phyloP scores from a whole-genome alignment of 805 yeast genomes.

The Spathaspora hagerdaliae region DNA sequence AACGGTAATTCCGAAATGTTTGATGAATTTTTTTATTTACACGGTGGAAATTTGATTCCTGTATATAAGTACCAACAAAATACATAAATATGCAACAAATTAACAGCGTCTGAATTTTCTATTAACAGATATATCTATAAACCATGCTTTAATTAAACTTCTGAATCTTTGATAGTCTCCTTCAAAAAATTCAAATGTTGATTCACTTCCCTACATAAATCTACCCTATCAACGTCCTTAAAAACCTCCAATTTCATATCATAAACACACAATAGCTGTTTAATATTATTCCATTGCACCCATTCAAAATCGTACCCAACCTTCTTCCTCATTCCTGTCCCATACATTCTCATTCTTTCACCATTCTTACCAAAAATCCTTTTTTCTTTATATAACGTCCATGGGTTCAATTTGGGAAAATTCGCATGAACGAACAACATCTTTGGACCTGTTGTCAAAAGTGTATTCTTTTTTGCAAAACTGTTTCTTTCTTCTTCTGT shows the following conservation, averaged over 20 bases:
- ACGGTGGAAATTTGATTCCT: not conserved
- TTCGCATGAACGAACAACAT: constrained; percentile 61
- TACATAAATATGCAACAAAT: too few species aligned
- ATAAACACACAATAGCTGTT: constrained; percentile 49
- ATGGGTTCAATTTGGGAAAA: constrained; percentile 64
- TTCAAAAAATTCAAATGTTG: constrained; percentile 43
- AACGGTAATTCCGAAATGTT: too few species aligned
- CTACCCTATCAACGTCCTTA: constrained; percentile 34
- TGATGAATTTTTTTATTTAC: not conserved
- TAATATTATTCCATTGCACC: constrained; percentile 58
- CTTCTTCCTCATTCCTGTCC: constrained; percentile 48
- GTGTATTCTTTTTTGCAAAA: not conserved
- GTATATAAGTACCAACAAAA: not conserved
- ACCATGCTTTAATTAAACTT: not conserved
- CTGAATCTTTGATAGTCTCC: constrained; percentile 9
- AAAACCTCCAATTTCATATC: constrained; percentile 43
- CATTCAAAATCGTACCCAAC: constrained; percentile 57
- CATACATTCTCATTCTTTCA: constrained; percentile 53
- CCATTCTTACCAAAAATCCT: constrained; percentile 40
- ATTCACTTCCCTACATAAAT: constrained; percentile 48
- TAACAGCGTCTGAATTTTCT: too few species aligned
- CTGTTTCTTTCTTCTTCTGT: constrained; percentile 6
- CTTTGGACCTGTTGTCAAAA: constrained; percentile 17
- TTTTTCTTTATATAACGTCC: constrained; percentile 42
- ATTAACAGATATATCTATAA: not conserved